Evolutionary conservation across 129 eudicot species (phyloP).

Genomic region (Lactuca saligna): DNA sequence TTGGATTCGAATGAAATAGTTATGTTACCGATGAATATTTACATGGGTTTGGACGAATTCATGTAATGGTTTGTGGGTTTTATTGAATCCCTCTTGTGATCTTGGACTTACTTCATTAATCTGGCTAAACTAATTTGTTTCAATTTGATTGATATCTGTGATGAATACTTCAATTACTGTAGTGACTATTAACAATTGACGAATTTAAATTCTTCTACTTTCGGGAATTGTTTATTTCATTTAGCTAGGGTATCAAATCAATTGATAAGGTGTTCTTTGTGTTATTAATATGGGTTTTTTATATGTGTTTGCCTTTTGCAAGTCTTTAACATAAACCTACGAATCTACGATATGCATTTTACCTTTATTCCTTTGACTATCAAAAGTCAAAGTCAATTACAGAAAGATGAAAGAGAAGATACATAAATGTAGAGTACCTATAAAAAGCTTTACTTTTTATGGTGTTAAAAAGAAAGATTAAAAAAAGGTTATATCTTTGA

Average conservation of each 20-base stretch:
- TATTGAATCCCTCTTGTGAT: neutral
- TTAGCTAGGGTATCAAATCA: constrained; percentile 17
- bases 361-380: constrained; percentile 1
- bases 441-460: neutral
- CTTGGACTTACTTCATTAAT: neutral
- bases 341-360: neutral
- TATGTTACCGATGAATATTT: neutral
- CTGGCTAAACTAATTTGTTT: neutral
- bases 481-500: too few species aligned
- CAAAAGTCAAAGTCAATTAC: constrained; percentile 10
- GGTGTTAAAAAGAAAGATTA: neutral
- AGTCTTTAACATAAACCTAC: constrained; percentile 15
- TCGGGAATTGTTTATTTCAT: neutral
- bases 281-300: constrained; percentile 5
- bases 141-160: constrained; percentile 2
- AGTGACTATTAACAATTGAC: neutral
- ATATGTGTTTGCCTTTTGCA: constrained; percentile 15
- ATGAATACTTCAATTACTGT: neutral
- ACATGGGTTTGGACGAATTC: neutral
- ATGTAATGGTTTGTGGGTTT: constrained; percentile 2
- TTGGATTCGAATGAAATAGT: neutral
- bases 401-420: neutral
- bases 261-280: constrained; percentile 7
- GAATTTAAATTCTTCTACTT: neutral
- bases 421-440: neutral